phyloP scores from a whole-genome alignment of 2,329 filamentous ascomycete genomes.

The Sclerotinia subarctica region DNA sequence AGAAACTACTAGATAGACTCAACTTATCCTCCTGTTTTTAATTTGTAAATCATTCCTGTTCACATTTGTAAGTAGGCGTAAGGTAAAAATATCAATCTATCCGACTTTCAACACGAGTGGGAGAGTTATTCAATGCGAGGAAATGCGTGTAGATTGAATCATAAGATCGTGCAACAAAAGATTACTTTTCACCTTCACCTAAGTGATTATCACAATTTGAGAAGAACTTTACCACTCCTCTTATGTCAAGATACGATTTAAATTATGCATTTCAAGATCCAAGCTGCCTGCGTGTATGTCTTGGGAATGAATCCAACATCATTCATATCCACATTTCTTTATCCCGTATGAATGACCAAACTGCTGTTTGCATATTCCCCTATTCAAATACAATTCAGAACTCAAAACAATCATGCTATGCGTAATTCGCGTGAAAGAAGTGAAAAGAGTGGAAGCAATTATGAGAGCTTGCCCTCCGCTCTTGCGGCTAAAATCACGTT shows the following conservation, averaged over 20 bases:
- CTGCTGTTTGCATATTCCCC: background rate
- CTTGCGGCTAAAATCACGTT: conserved; percentile 58
- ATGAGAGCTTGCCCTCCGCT: conserved; percentile 66
- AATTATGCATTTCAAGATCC: conserved; percentile 11
- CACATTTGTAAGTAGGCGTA: background rate
- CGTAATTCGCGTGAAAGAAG: background rate
- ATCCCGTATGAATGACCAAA: conserved; percentile 2
- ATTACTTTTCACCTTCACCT: background rate
- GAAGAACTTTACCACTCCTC: background rate
- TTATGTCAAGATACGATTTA: conserved; percentile 2
- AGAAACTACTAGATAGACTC: background rate
- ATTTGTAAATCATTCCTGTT: background rate
- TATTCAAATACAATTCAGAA: conserved; percentile 13
- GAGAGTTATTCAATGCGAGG: background rate
- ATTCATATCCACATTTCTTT: conserved; percentile 1
- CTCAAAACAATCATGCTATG: background rate
- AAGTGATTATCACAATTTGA: conserved; percentile 5
- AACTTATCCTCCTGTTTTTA: background rate
- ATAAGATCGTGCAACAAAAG: no score
- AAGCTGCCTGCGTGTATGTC: conserved; percentile 3
- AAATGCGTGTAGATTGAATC: background rate
- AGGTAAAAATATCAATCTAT: background rate
- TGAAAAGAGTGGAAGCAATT: conserved; percentile 25
- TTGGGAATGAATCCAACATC: conserved; percentile 17
- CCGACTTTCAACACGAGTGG: no score